Percentiles rank a stretch among this genome's conserved stretches.
phyloP scores from a whole-genome alignment of 139 green algal species.

The Zygnema cylindricum region DNA sequence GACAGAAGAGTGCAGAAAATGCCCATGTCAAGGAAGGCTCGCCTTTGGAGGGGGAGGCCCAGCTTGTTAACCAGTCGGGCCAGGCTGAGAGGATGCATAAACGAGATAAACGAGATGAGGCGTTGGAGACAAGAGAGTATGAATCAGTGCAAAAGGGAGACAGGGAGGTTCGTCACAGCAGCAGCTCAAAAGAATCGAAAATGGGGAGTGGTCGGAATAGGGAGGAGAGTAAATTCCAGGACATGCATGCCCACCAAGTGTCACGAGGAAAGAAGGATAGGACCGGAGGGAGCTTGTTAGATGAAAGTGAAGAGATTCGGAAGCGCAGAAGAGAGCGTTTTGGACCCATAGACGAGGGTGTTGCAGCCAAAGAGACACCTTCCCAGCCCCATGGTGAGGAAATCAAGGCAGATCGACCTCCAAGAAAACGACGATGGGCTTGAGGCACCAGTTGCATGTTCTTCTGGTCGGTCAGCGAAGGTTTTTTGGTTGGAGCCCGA shows the following conservation, averaged over 20 bases:
- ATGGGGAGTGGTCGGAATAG: background rate
- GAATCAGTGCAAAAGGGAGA: slow-evolving; percentile 2
- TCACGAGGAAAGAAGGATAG: background rate
- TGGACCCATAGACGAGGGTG: background rate
- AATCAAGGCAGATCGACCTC: slow-evolving; percentile 9
- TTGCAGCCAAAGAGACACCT: background rate
- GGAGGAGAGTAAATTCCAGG: background rate
- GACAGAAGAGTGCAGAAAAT: background rate
- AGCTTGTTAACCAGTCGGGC: background rate
- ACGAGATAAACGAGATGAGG: too few species aligned
- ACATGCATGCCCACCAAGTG: background rate
- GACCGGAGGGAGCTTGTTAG: background rate
- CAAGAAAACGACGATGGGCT: slow-evolving; percentile 18
- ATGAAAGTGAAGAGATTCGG: background rate
- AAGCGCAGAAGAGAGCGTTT: background rate
- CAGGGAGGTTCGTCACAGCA: background rate
- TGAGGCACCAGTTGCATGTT: background rate
- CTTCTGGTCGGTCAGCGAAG: too few species aligned
- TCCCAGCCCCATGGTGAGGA: background rate
- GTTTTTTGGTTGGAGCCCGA: too few species aligned
- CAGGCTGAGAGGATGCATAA: background rate
- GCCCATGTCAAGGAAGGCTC: background rate
- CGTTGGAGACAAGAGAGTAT: slow-evolving; percentile 1
- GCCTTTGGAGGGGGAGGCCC: background rate
- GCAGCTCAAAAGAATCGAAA: slow-evolving; percentile 13